These are phyloP conservation scores for Aspergillus viridinutans DNA, from an alignment of 2,329 filamentous ascomycete genomes.

Conservation along the genomic window DNA sequence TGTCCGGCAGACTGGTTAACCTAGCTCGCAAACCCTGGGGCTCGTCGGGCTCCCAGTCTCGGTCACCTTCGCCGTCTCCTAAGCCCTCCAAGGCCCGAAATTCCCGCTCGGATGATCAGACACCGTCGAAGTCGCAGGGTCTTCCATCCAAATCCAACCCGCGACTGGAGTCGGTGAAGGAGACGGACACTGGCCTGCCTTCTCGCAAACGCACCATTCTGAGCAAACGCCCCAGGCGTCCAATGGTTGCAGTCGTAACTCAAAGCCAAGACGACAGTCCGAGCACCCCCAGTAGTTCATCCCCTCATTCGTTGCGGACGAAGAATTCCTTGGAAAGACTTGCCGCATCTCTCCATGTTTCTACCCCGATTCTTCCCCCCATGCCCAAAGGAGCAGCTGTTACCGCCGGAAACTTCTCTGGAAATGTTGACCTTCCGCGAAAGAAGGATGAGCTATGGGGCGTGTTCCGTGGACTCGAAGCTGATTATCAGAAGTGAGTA, in stretches of 20 bases:
- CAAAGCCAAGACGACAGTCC: conserved; percentile 33
- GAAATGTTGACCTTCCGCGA: conserved; percentile 38
- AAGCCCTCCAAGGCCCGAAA: conserved; percentile 25
- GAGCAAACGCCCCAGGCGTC: conserved; percentile 37
- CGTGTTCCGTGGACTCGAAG: conserved; percentile 63
- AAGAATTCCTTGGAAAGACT: conserved; percentile 46
- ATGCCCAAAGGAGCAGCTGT: conserved; percentile 42
- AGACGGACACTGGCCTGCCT: conserved; percentile 15
- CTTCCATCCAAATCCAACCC: conserved; percentile 14
- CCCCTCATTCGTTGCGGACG: conserved; percentile 37
- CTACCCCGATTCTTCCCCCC: conserved; percentile 46
- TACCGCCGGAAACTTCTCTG: conserved; percentile 33
- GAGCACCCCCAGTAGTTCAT: conserved; percentile 35
- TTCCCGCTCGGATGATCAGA: conserved; percentile 25
- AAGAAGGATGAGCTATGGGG: conserved; percentile 68
- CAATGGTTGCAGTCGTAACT: conserved; percentile 37
- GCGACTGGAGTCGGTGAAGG: conserved; percentile 17
- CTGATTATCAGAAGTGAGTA: conserved; percentile 61
- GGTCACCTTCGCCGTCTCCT: conserved; percentile 44
- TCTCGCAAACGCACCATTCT: conserved; percentile 29
- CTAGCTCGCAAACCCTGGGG: conserved; percentile 51
- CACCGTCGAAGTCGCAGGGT: conserved; percentile 15
- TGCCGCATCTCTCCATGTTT: conserved; percentile 38
- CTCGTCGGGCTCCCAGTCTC: conserved; percentile 35
- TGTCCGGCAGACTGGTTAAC: conserved; percentile 49